Base-by-base conservation (phyloP, 2,329 filamentous ascomycete genomes). In the Ceratocystis destructans region DNA sequence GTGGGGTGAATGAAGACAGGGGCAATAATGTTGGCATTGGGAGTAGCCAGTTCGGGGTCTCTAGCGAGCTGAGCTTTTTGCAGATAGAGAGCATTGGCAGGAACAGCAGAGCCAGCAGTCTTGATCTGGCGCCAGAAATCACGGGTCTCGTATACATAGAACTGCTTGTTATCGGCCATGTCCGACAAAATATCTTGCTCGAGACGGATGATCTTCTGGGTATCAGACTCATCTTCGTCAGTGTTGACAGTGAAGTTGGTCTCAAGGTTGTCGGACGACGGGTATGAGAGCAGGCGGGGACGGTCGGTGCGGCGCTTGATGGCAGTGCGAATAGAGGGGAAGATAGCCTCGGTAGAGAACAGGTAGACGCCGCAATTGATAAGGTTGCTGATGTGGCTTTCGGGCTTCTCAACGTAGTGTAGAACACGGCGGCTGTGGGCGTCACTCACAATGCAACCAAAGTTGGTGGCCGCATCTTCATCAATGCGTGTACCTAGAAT, bases 51-150 rank as follows among this genome's bases (percentile, higher is more conserved):
- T 79, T 96, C 93, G 50, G 67, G 64, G 50, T 71, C 67, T 64
- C 85, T 81, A 48, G 89, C 90, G 71, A 86, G 85, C 57, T 81
- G 83, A 22, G 94, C 93, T 79, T 96, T 90, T 75, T 95, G 90
- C 65, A 99, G 85, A 78, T 99, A 99, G 44, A 99, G 83, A 15
- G 94, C 94, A 73, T 97, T 97, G 69, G 94, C 94, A 17, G 94
- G 94, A 33, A 99, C 91, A 62, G 94, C 94, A 5, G 93, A 97
- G 68, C 94, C 94, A 68, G 94, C 94, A 1, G 94, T 96, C 84
- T 99, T 99, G 83, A 99, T 97, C 81, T 99, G 94, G 72, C 94
- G 90, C 94, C 94, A 99, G 77, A 99, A 99, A 76, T 97, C 94
- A 79, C 95, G 96, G 70, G 93, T 97, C 80, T 99, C 94, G 76